Evolutionary conservation across 1,284 basidiomycete genomes (phyloP).

Genomic region (Wallemia hederae): DNA sequence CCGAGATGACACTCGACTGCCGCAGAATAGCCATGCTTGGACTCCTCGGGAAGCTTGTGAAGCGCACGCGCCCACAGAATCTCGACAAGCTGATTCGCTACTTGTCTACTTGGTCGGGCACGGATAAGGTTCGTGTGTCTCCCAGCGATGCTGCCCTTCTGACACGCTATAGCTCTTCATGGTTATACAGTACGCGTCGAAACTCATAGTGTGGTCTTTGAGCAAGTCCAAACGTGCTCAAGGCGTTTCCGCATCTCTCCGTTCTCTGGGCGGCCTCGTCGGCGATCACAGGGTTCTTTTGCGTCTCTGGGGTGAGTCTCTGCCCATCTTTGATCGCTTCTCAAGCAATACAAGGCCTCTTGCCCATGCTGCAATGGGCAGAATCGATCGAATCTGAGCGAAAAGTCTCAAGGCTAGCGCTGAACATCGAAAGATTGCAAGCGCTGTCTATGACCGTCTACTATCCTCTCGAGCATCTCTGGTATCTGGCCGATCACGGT

Average conservation of each 20-base stretch:
- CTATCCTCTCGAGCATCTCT: constrained; percentile 50
- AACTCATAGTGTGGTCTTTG: not conserved
- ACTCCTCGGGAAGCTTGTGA: not conserved
- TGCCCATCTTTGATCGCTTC: not conserved
- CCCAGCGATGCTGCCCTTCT: not conserved
- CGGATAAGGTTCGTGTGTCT: not conserved
- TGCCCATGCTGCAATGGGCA: constrained; percentile 10
- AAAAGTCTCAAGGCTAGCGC: constrained; percentile 8
- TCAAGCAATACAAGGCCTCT: constrained; percentile 5
- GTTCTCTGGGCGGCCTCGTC: not conserved
- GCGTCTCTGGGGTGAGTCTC: not conserved
- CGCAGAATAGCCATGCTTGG: not conserved
- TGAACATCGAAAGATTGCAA: constrained; percentile 47
- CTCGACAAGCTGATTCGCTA: not conserved
- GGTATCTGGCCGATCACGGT: constrained; percentile 33
- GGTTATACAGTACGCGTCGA: not conserved
- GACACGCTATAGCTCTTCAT: not conserved
- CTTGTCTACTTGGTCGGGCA: not conserved
- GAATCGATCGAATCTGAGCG: constrained; percentile 9
- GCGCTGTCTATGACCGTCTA: constrained; percentile 56
- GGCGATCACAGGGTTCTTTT: not conserved
- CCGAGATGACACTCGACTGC: not conserved
- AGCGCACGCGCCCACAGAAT: not conserved
- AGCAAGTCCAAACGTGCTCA: not conserved
- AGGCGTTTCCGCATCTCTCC: not conserved